Base-by-base conservation (phyloP, 2,329 filamentous ascomycete species). In the Bimuria novae-zelandiae region DNA sequence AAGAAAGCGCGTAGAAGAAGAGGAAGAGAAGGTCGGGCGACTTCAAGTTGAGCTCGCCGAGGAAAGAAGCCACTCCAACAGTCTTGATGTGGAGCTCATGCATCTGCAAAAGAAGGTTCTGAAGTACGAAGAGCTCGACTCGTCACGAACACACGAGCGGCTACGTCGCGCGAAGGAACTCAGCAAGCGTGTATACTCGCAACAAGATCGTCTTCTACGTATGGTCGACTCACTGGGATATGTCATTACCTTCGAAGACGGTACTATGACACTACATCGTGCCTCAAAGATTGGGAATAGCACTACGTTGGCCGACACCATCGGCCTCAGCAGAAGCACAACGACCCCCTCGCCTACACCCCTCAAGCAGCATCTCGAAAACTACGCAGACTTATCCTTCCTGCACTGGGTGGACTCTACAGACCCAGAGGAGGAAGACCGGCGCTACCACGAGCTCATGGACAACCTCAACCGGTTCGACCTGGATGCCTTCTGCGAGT, bases 151-250 rank as follows among this genome's bases (percentile, higher is more conserved):
- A 41, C 85, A 91, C 37, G 81, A 84, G 40, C 89, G 91, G 40
- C 88, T 88, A 35, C 79, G 81, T 47, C 87, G 87, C 57, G 87
- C 90, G 4, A 91, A 90, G 69, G 90, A 97, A 58, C 79, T 97
- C 11, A 95, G 92, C 1, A 89, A 92, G 65, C 85, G 87, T 51
- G 80, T 97, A 3, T 95, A 90, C 70, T 82, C 85, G 1, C 90
- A 96, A 56, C 92, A 94, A 57, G 89, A 95, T 62, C 87, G 90
- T 21, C 80, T 97, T n/a, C 84, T 84, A 54, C 86, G 88, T 46
- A 84, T 99, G 42, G 80, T 99, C 0, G 92, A 97, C 68, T 85
- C 91, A 25, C 81, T 97, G 4, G 93, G 93, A 11, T 96, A 94
- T 68, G 86, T 88, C 0, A 83, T 97, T 14, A 85, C 85, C 2